Evolutionary conservation across 495 filamentous ascomycete species (phyloP), one percentile per base, ranked within the genome.

Genomic region (Aspergillus baeticus): DNA sequence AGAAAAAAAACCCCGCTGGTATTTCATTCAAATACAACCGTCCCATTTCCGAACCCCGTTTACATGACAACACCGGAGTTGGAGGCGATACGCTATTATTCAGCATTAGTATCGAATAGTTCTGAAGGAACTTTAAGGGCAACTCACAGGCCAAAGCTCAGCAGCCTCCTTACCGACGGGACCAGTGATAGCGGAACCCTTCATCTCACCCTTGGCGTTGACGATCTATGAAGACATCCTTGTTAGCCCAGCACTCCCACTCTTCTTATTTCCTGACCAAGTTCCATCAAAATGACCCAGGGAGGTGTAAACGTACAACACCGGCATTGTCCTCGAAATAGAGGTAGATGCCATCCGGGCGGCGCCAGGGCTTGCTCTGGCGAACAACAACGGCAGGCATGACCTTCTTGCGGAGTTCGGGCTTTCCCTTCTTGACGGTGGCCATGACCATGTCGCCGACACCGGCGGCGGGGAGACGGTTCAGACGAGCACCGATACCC

Each of bases 201-300:
- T 99, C 94, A 99, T 99, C 83, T 99, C 94, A 80, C 94, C 94
- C 87, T 99, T 99, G 78, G 92, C 91, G 84, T 99, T 99, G 83
- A 99, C 95, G 71, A 98, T 99, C 92, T 96, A 51, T 46, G 54
- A 51, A 44, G 26, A 46, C 20, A 43, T 42, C 39, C 39, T 17
- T 15, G 7, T 20, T 17, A 42, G n/a, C 10, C 18, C 17, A n/a
- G n/a, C n/a, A n/a, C 18, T 21, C 6, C 29, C 46, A 2, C 22
- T 38, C 17, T 13, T 42, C 4, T 18, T 15, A 5, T 23, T 0
- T 42, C 11, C 15, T 49, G 11, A 8, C 29, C 17, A 15, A 15
- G 22, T 29, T 17, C n/a, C n/a, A n/a, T n/a, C n/a, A n/a, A n/a
- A n/a, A n/a, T n/a, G n/a, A n/a, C n/a, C n/a, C n/a, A n/a, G 21